These are phyloP conservation scores for Gigaspora rosea DNA, from an alignment of 192 early-diverging fungal genomes.

Conservation along the genomic window DNA sequence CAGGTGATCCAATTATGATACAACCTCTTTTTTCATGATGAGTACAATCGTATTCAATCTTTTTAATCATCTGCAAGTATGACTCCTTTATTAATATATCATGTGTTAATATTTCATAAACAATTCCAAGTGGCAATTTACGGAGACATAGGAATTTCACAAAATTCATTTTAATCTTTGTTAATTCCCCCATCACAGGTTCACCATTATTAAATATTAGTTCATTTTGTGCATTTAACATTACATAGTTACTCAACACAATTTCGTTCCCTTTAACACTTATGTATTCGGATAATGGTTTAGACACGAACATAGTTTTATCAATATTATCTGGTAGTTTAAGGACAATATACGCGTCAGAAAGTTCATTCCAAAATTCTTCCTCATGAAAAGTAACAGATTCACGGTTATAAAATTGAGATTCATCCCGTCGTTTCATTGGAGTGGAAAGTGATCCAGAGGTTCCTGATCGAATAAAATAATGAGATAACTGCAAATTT, in stretches of 20 bases:
- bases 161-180: slow-evolving; percentile 12
- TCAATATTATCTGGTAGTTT: slow-evolving; percentile 18
- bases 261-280: slow-evolving; percentile 16
- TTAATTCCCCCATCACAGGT: slow-evolving; percentile 3
- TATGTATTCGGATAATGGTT: slow-evolving; percentile 8
- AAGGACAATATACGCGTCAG: slow-evolving; percentile 6
- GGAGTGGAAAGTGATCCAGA: slow-evolving; percentile 4
- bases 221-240: slow-evolving; percentile 6
- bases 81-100: slow-evolving; percentile 22
- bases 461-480: too few species aligned
- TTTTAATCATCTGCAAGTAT: background rate
- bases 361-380: slow-evolving; percentile 16
- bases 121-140: slow-evolving; percentile 9
- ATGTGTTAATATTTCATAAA: slow-evolving; percentile 16
- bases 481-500: background rate
- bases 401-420: slow-evolving; percentile 2
- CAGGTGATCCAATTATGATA: background rate
- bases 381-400: background rate
- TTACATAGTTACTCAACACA: slow-evolving; percentile 8
- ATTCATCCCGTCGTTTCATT: slow-evolving; percentile 15
- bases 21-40: background rate
- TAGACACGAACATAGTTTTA: background rate
- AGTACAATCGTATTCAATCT: background rate
- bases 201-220: slow-evolving; percentile 16
- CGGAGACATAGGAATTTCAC: slow-evolving; percentile 7